Conservation (phyloP, 179 eudicot species). For the Gypsophila paniculata region DNA sequence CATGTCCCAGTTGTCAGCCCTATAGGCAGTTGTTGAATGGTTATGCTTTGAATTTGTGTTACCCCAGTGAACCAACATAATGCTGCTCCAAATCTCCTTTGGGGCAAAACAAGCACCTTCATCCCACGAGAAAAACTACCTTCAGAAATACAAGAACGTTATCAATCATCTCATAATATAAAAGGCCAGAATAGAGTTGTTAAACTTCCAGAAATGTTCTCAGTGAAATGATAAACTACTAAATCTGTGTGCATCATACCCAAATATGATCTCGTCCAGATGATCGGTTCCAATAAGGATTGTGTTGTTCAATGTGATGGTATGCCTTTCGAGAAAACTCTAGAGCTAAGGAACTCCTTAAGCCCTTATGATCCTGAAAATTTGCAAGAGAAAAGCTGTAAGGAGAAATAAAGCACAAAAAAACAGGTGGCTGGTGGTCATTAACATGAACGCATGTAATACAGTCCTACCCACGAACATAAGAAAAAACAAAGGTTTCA, state of each 20-base stretch:
- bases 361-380: slow-evolving; percentile 56
- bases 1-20: slow-evolving; percentile 80
- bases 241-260: slow-evolving; percentile 45
- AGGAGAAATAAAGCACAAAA: slow-evolving; percentile 6
- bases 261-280: slow-evolving; percentile 93
- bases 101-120: slow-evolving; percentile 99
- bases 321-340: slow-evolving; percentile 77
- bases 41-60: slow-evolving; percentile 87
- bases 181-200: slow-evolving; percentile 1
- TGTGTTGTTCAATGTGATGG: slow-evolving; percentile 59
- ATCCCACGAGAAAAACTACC: slow-evolving; percentile 95
- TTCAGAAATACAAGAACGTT: slow-evolving; percentile 33
- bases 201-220: neutral
- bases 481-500: too few relatives aligned
- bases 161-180: slow-evolving; percentile 11
- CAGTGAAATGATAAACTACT: neutral
- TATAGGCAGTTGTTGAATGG: slow-evolving; percentile 83
- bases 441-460: neutral
- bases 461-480: neutral
- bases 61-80: slow-evolving; percentile 99
- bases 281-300: slow-evolving; percentile 85
- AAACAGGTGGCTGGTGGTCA: neutral
- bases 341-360: slow-evolving; percentile 80
- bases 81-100: slow-evolving; percentile 95
- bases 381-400: neutral